phyloP scores from a whole-genome alignment of 2,329 filamentous ascomycete species.

The Fusarium nelsonii region DNA sequence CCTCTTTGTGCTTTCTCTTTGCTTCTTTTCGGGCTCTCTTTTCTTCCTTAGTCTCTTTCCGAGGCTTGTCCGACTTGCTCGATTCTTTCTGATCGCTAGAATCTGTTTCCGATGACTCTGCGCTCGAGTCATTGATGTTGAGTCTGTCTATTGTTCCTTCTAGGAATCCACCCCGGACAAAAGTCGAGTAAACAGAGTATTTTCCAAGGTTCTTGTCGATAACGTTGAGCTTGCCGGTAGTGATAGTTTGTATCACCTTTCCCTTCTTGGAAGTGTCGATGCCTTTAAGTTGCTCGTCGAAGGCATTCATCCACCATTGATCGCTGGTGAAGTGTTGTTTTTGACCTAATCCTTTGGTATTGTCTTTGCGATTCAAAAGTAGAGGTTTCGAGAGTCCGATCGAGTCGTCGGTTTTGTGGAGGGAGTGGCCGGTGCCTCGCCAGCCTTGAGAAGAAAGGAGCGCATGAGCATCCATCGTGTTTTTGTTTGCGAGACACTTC shows the following conservation, averaged over 20 bases:
- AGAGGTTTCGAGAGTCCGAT: conserved; percentile 87
- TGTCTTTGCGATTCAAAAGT: conserved; percentile 83
- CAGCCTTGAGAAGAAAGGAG: conserved; percentile 90
- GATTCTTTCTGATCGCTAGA: conserved; percentile 51
- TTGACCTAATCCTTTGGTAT: conserved; percentile 84
- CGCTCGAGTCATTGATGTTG: conserved; percentile 46
- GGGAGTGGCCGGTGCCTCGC: conserved; percentile 88
- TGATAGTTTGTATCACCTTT: conserved; percentile 67
- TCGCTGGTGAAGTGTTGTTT: conserved; percentile 77
- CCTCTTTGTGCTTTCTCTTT: conserved; percentile 50
- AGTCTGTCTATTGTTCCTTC: conserved; percentile 72
- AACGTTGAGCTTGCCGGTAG: conserved; percentile 66
- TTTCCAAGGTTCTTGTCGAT: conserved; percentile 66
- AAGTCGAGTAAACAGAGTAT: conserved; percentile 82
- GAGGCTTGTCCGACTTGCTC: conserved; percentile 28
- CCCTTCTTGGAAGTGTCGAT: conserved; percentile 74
- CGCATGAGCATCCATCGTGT: conserved; percentile 82
- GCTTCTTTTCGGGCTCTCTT: conserved; percentile 54
- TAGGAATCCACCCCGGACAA: conserved; percentile 84
- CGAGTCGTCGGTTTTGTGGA: conserved; percentile 78
- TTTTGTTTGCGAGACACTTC: neutral
- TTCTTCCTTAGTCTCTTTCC: conserved; percentile 60
- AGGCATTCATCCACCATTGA: conserved; percentile 97
- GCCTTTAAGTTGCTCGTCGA: conserved; percentile 88
- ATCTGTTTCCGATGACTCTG: conserved; percentile 46